Evolutionary conservation across 768 basidiomycete genomes (phyloP).

Genomic region (Phlegmacium glaucopus): DNA sequence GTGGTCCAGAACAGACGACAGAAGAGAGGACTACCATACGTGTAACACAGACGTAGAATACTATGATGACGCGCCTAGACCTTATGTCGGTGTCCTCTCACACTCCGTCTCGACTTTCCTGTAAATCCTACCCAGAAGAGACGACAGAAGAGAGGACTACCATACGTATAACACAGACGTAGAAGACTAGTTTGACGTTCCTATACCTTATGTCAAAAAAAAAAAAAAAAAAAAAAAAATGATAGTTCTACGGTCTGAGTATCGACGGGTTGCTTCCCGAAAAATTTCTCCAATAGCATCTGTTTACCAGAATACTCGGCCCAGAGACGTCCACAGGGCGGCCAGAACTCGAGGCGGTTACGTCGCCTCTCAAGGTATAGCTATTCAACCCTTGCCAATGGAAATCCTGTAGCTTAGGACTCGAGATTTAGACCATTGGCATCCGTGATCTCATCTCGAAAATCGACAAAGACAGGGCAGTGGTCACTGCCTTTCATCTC

Average conservation of each 20-base stretch:
- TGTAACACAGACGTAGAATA: too few relatives aligned
- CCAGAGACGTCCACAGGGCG: conserved; percentile 78
- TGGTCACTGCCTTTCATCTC: conserved; percentile 93
- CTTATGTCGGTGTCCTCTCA: too few relatives aligned
- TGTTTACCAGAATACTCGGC: conserved; percentile 80
- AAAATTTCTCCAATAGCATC: conserved; percentile 78
- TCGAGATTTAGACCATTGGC: conserved; percentile 31
- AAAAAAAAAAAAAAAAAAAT: too few relatives aligned
- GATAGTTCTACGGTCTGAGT: neutral
- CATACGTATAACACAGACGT: too few relatives aligned
- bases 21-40: too few relatives aligned
- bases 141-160: too few relatives aligned
- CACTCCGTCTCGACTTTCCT: too few relatives aligned
- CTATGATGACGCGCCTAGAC: too few relatives aligned
- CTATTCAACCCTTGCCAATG: conserved; percentile 26
- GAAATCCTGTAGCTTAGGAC: conserved; percentile 35
- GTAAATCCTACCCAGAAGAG: too few relatives aligned
- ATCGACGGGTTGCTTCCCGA: conserved; percentile 40
- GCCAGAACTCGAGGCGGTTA: conserved; percentile 75
- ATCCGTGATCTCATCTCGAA: conserved; percentile 71
- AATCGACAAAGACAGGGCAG: conserved; percentile 92
- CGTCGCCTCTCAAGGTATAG: conserved; percentile 8
- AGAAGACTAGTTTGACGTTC: too few relatives aligned
- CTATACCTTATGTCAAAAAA: too few relatives aligned
- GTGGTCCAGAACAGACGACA: too few relatives aligned